A percentile compares a stretch with the other conserved stretches of the same genome.
These are phyloP conservation scores for Helianthus tuberosus DNA, from an alignment of 129 eudicot genomes.

Conservation along the genomic window DNA sequence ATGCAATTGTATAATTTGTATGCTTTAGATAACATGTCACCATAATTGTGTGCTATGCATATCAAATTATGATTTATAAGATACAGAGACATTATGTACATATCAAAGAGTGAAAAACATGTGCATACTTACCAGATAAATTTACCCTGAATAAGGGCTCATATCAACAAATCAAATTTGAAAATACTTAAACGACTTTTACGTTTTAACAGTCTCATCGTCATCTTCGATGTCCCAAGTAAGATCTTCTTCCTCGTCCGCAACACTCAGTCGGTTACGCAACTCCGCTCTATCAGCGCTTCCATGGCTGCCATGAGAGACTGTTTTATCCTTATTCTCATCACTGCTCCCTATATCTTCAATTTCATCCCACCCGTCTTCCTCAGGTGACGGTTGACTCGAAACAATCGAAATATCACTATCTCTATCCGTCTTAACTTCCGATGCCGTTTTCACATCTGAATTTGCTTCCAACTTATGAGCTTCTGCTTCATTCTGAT, in stretches of 20 bases:
- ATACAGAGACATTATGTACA: constrained; percentile 38
- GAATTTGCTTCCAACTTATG: constrained; percentile 35
- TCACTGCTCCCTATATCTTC: constrained; percentile 74
- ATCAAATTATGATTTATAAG: constrained; percentile 11
- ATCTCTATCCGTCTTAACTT: constrained; percentile 60
- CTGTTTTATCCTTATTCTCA: constrained; percentile 56
- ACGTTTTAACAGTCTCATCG: constrained; percentile 48
- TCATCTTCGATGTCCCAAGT: constrained; percentile 96
- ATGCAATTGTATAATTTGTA: not conserved
- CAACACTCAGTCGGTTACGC: constrained; percentile 57
- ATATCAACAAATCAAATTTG: constrained; percentile 21
- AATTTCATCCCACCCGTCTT: constrained; percentile 92
- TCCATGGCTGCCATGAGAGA: constrained; percentile 43
- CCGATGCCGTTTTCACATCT: constrained; percentile 56
- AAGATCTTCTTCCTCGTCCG: constrained; percentile 76
- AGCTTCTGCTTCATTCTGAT: constrained; percentile 25
- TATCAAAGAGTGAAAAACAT: constrained; percentile 18
- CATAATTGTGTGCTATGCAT: not conserved
- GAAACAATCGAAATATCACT: constrained; percentile 81
- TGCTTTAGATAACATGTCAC: not conserved
- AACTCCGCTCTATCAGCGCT: constrained; percentile 51
- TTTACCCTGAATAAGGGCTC: constrained; percentile 19
- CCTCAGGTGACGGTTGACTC: constrained; percentile 66
- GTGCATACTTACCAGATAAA: constrained; percentile 28
- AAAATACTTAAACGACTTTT: constrained; percentile 3